Percentiles rank a stretch among this genome's conserved stretches.
Evolutionary conservation across 2,329 filamentous ascomycete genomes (phyloP).

Genomic region (Mariannaea sp.): DNA sequence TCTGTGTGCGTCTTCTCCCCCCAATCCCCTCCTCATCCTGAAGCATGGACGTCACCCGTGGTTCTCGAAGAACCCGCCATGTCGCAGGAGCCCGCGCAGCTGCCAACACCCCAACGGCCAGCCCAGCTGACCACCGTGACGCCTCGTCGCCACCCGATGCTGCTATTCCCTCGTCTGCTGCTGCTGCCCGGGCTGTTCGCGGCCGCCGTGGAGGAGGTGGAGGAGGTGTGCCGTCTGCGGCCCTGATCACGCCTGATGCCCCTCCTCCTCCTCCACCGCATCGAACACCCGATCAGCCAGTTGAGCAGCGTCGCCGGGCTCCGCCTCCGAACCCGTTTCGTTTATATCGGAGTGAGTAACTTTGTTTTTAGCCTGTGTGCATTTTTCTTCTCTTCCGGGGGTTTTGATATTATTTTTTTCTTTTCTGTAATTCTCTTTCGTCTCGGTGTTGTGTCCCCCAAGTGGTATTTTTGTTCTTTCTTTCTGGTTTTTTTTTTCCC

Average conservation of each 20-base stretch:
- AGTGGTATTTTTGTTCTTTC: too few relatives aligned
- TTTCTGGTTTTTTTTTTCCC: too few relatives aligned
- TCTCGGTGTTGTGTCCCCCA: too few relatives aligned
- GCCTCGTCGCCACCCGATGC: constrained; percentile 5
- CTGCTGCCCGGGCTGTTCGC: constrained; percentile 18
- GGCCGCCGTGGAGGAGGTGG: constrained; percentile 16
- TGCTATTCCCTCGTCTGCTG: too few relatives aligned
- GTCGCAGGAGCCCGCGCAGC: constrained; percentile 35
- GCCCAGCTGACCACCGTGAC: constrained; percentile 9
- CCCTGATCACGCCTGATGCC: constrained; percentile 34
- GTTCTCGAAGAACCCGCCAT: constrained; percentile 40
- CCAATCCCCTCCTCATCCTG: too few relatives aligned
- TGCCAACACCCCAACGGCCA: constrained; percentile 1
- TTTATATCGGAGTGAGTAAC: constrained; percentile 44
- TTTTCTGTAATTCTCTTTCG: too few relatives aligned
- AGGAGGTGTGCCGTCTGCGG: constrained; percentile 25
- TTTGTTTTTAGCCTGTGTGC: neutral
- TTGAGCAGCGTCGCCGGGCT: constrained; percentile 32
- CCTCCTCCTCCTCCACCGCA: constrained; percentile 30
- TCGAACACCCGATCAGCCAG: constrained; percentile 37
- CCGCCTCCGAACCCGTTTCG: constrained; percentile 46
- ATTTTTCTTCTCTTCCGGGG: neutral
- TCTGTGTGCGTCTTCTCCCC: too few relatives aligned
- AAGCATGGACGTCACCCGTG: constrained; percentile 39
- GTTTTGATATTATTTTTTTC: too few relatives aligned